Evolutionary conservation across 2,329 filamentous ascomycete species (phyloP).

Genomic region (Aspergillus tanneri): DNA sequence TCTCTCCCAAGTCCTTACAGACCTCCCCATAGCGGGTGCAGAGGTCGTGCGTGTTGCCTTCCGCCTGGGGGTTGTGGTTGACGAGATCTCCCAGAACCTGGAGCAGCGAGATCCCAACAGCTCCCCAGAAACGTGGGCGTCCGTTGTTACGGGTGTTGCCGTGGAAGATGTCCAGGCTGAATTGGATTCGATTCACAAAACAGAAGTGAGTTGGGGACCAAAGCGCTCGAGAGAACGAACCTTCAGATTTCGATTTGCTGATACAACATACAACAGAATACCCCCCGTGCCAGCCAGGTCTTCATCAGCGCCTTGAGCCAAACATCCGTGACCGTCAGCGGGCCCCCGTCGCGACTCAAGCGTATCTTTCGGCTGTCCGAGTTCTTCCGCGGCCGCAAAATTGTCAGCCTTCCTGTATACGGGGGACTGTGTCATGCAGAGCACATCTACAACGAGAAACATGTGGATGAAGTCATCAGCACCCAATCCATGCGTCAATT

Average conservation of each 20-base stretch:
- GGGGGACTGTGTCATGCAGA: conserved; percentile 40
- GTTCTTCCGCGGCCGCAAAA: conserved; percentile 22
- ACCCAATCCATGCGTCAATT: conserved; percentile 1
- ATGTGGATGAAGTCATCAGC: conserved; percentile 17
- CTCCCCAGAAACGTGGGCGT: conserved; percentile 26
- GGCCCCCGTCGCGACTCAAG: conserved; percentile 27
- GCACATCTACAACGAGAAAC: conserved; percentile 45
- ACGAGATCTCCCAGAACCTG: conserved; percentile 45
- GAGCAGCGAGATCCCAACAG: conserved; percentile 34
- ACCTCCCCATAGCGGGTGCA: conserved; percentile 43
- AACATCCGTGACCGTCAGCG: conserved; percentile 26
- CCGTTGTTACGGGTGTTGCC: conserved; percentile 22
- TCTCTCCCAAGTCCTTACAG: conserved; percentile 37
- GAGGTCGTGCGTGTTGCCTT: conserved; percentile 49
- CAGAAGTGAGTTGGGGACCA: conserved; percentile 12
- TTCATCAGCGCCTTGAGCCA: conserved; percentile 26
- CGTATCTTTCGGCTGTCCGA: conserved; percentile 21
- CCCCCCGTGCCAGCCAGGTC: conserved; percentile 18
- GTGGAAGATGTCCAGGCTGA: conserved; percentile 24
- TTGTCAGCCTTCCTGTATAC: conserved; percentile 27
- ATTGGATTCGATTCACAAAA: conserved; percentile 21
- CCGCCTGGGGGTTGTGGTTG: conserved; percentile 47
- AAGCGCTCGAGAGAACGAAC: too few relatives aligned
- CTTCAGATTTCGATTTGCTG: neutral
- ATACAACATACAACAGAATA: conserved; percentile 6